Evolutionary conservation across 1,284 basidiomycete genomes (phyloP), one percentile per base, ranked within the genome.

Genomic region (Coniferiporia sulphurascens): DNA sequence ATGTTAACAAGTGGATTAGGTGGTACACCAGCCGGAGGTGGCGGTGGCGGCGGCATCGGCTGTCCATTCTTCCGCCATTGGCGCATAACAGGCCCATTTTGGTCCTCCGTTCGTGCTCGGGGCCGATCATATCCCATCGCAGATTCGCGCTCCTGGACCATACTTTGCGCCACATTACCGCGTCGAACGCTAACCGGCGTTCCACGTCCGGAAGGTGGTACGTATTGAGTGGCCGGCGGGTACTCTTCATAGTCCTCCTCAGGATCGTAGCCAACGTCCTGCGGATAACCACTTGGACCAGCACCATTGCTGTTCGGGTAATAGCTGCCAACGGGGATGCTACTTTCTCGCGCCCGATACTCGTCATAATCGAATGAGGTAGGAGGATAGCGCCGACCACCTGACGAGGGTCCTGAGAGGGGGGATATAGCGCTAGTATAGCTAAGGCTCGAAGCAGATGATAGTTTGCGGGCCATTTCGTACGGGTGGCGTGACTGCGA

Each of bases 171-270:
- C 15, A 78, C 85, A 55, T 77, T 80, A 61, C 77, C 73, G 61
- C 82, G 74, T 22, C 84, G 78, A 12, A 68, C 69, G 10, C 80
- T 81, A 63, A 87, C 65, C 0, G 88, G 89, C 1, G 89, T 91
- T 32, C 84, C 86, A 3, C 86, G 81, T 13, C 86, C 89, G 55
- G 49, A 62, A 54, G 65, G 84, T 9, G 80, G 68, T 2, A 79
- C 72, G 57, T 81, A 75, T n/a, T 74, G 68, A 53, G 70, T 72
- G 44, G 77, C 68, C 19, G 80, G 75, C 8, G 84, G 80, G 67
- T 89, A 85, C 65, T 92, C 88, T 65, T 90, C 88, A 59, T 76
- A 82, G 2, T 91, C 89, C 60, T 90, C 87, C 38, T 89, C 88
- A 3, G 74, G 73, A 55, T 87, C 86, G 65, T 87, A 86, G 9